Evolutionary conservation across 1,284 basidiomycete species (phyloP), one percentile per base, ranked within the genome.

Genomic region (Trametes polyzona): DNA sequence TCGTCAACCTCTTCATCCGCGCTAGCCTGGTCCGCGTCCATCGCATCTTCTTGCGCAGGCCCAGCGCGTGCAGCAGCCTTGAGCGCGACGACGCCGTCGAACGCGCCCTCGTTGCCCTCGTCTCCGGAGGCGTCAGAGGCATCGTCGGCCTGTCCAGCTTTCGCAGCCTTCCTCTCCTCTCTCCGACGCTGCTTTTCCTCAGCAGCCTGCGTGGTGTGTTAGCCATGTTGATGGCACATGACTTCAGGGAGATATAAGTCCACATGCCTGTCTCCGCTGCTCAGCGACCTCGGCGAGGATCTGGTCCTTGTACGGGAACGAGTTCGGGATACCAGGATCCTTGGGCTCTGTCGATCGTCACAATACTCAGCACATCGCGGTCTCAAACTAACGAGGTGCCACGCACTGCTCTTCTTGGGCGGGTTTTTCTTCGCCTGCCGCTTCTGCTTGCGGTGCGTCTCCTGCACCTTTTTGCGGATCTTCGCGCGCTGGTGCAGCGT

Each of bases 241-340:
- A 19, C n/a, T n/a, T 8, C 7, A 23, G 7, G 11, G 10, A 16
- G 4, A 47, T 23, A 37, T 10, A 21, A 51, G 10, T 32, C 3
- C 37, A 19, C 21, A 75, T 83, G 64, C 91, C 61, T 79, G 73
- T 67, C 89, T 81, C 61, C 93, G 84, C 70, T 92, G 83, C 64
- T 92, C 90, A 41, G 87, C 88, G 39, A 95, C 83, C 71, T 99
- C 96, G 14, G 94, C 94, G 39, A 99, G 80, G 57, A 99, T 89
- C 75, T 96, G 89, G 71, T 98, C 96, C 79, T 98, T 99, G 83
- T 91, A 97, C 3, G 96, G 96, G 78, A 96, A 97, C 61, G 87
- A 89, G 76, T 92, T 97, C n/a, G 96, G 96, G 59, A 99, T 96
- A 44, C 97, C 97, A 24, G 92, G 93, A 71, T 99, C 96, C 72